phyloP scores from a whole-genome alignment of 1,284 basidiomycete genomes.

The Flammula alnicola region DNA sequence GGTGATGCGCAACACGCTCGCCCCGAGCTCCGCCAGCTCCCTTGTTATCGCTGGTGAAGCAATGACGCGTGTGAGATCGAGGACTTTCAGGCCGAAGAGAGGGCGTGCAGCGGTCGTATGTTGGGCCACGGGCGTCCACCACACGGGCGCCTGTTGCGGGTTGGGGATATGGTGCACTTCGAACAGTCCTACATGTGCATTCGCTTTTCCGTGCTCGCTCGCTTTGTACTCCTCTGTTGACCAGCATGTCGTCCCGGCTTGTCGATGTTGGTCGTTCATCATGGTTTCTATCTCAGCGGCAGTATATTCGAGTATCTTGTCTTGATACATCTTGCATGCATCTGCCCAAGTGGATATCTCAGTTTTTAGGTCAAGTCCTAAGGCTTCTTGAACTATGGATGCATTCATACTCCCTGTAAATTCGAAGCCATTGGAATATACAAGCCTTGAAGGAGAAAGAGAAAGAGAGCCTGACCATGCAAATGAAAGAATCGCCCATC shows the following conservation, averaged over 20 bases:
- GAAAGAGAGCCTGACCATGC: background rate
- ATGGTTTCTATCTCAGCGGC: conserved; percentile 19
- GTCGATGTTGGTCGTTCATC: conserved; percentile 24
- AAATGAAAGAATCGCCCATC: conserved; percentile 21
- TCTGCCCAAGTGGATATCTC: conserved; percentile 7
- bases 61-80: conserved; percentile 35
- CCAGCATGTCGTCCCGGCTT: conserved; percentile 25
- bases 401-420: conserved; percentile 17
- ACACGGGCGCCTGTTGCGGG: conserved; percentile 17
- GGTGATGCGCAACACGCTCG: conserved; percentile 32
- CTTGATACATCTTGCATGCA: conserved; percentile 15
- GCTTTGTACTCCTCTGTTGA: conserved; percentile 22
- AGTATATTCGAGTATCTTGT: conserved; percentile 9
- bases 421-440: background rate
- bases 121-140: conserved; percentile 23
- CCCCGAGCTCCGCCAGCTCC: conserved; percentile 33
- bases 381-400: conserved; percentile 1
- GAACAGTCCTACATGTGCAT: conserved; percentile 26
- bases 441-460: too few relatives aligned
- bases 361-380: conserved; percentile 8
- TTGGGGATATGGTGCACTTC: conserved; percentile 28
- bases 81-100: conserved; percentile 30
- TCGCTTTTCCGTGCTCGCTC: conserved; percentile 24
- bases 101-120: conserved; percentile 20
- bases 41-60: conserved; percentile 29